Conservation (phyloP, 768 basidiomycete species). For the Leucosporidium creatinivorum region DNA sequence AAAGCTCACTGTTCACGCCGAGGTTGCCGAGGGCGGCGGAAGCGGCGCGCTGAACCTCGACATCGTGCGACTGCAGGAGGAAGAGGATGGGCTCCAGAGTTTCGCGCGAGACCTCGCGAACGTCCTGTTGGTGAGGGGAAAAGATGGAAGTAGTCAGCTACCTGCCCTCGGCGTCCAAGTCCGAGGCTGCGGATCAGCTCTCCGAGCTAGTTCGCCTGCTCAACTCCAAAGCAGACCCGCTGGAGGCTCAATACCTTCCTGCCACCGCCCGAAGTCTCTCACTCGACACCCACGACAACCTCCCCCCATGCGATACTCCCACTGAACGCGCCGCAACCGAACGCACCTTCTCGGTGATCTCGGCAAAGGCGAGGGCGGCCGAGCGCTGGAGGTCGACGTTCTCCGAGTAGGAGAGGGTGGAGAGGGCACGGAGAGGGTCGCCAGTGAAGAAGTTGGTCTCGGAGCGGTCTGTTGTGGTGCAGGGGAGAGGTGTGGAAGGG, state of each 20-base stretch:
- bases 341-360: conserved; percentile 82
- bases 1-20: conserved; percentile 77
- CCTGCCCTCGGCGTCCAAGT: too few species aligned
- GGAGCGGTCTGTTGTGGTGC: conserved; percentile 65
- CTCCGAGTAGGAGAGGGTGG: conserved; percentile 95
- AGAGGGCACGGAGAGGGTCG: conserved; percentile 81
- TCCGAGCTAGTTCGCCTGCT: too few species aligned
- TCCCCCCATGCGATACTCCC: too few species aligned
- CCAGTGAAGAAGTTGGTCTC: conserved; percentile 98
- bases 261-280: too few species aligned
- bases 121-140: conserved; percentile 54
- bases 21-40: conserved; percentile 95
- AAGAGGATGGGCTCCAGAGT: conserved; percentile 98
- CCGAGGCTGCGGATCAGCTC: too few species aligned
- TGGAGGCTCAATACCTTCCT: too few species aligned
- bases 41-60: conserved; percentile 96
- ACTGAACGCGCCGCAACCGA: too few species aligned
- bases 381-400: conserved; percentile 98
- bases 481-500: not conserved
- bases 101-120: conserved; percentile 89
- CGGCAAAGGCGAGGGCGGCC: conserved; percentile 95
- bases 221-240: too few species aligned
- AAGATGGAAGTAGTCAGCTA: not conserved
- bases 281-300: too few species aligned
- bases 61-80: conserved; percentile 92